phyloP scores from a whole-genome alignment of 768 basidiomycete genomes.

The Fibroporia radiculosa region DNA sequence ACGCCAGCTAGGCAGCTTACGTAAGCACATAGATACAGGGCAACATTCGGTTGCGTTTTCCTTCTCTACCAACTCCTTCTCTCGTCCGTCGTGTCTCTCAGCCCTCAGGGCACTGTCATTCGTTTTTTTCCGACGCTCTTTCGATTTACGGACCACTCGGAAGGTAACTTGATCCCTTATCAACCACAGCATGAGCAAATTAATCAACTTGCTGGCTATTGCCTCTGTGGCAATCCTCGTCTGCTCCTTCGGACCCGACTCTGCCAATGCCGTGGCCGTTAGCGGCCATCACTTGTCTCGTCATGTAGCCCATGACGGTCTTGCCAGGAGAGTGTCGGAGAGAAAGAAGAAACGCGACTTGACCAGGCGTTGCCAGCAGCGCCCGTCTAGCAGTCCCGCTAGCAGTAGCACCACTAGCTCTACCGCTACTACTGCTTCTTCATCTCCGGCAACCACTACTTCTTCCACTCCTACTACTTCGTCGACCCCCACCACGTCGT shows the following conservation, averaged over 20 bases:
- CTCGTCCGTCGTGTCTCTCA: constrained; percentile 8
- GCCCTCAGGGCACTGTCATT: constrained; percentile 19
- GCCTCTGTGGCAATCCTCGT: constrained; percentile 50
- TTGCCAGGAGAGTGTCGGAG: constrained; percentile 31
- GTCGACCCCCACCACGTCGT: constrained; percentile 3
- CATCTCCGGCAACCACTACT: neutral
- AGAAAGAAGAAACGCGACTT: constrained; percentile 42
- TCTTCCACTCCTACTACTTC: constrained; percentile 1
- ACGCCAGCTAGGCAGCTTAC: constrained; percentile 20
- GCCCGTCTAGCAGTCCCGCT: constrained; percentile 23
- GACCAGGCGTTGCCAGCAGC: constrained; percentile 50
- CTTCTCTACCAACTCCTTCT: constrained; percentile 11
- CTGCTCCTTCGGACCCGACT: constrained; percentile 36
- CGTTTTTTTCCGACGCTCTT: constrained; percentile 19
- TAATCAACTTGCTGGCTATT: constrained; percentile 53
- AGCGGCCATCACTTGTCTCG: constrained; percentile 31
- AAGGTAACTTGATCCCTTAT: no score
- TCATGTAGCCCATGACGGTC: constrained; percentile 34
- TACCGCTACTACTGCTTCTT: neutral
- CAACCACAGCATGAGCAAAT: constrained; percentile 33
- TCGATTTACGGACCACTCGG: no score
- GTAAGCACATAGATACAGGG: constrained; percentile 13
- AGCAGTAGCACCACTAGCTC: constrained; percentile 13
- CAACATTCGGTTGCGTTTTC: no score
- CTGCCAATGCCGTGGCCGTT: constrained; percentile 42